Evolutionary conservation across 2,329 filamentous ascomycete species (phyloP).

Genomic region (Diaporthe longicolla): DNA sequence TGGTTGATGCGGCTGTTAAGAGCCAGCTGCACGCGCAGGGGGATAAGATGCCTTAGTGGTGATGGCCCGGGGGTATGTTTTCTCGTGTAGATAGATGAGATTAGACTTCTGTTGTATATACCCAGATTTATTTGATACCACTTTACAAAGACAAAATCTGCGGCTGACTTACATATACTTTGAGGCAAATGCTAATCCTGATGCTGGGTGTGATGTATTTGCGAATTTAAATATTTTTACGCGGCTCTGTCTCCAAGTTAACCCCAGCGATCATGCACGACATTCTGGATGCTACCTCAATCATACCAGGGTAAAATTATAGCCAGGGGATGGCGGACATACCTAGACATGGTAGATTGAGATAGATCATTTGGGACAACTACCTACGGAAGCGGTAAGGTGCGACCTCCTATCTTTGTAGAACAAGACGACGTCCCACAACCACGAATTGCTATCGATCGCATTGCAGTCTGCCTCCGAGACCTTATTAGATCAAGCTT

Average conservation of each 20-base stretch:
- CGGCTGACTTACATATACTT: background rate
- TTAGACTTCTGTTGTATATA: constrained; percentile 14
- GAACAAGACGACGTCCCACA: background rate
- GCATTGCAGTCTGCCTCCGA: background rate
- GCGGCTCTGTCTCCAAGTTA: no score
- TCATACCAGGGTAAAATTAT: background rate
- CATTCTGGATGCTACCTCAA: constrained; percentile 1
- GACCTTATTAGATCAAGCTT: no score
- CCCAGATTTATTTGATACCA: constrained; percentile 21
- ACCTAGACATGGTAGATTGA: background rate
- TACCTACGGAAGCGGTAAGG: background rate
- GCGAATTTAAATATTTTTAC: no score
- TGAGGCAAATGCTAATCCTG: background rate
- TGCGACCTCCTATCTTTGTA: background rate
- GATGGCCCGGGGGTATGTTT: no score
- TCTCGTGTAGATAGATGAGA: background rate
- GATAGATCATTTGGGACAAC: background rate
- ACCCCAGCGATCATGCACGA: background rate
- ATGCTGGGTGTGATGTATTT: background rate
- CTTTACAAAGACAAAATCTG: background rate
- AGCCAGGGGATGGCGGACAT: background rate
- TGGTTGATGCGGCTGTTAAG: constrained; percentile 42
- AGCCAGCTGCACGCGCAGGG: constrained; percentile 24
- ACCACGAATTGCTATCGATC: background rate
- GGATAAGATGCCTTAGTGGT: background rate